phyloP scores from a whole-genome alignment of 495 filamentous ascomycete species.

The Podospora pseudopauciseta region DNA sequence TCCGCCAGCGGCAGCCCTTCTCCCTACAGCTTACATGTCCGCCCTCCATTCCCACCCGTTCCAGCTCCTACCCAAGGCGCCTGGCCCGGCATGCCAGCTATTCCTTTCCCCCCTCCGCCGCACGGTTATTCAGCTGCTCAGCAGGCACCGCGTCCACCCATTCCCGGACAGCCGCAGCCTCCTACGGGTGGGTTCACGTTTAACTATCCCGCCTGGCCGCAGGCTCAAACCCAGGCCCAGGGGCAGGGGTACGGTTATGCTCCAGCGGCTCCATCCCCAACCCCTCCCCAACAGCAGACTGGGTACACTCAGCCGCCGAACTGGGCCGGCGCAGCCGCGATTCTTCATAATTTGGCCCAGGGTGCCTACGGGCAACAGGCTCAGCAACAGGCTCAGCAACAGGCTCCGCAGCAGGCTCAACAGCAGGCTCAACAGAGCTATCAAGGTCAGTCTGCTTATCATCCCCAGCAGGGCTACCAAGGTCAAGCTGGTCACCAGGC shows the following conservation, averaged over 20 bases:
- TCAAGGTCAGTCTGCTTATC: not conserved
- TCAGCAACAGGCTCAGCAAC: conserved; percentile 33
- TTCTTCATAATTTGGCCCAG: conserved; percentile 44
- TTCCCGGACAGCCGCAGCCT: not conserved
- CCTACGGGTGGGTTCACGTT: not conserved
- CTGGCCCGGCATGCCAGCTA: not conserved
- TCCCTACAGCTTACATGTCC: not conserved
- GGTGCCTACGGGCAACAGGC: conserved; percentile 30
- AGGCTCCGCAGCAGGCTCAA: conserved; percentile 8
- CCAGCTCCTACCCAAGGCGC: not conserved
- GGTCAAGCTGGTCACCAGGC: not conserved
- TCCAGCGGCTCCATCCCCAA: not conserved
- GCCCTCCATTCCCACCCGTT: not conserved
- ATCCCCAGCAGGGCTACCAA: not conserved
- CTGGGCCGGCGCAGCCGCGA: not conserved
- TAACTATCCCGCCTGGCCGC: not conserved
- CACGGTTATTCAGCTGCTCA: not conserved
- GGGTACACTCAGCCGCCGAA: not conserved
- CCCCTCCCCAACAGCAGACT: not conserved
- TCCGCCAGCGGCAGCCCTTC: not conserved
- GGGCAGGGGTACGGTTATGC: not conserved
- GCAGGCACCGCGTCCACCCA: not conserved
- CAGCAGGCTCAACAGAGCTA: not conserved
- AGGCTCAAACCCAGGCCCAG: not conserved
- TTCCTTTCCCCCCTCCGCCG: not conserved